A percentile compares a stretch with the other conserved stretches of the same genome.
Evolutionary conservation across 1,284 basidiomycete species (phyloP).

Genomic region (Mycosarcoma maydis): DNA sequence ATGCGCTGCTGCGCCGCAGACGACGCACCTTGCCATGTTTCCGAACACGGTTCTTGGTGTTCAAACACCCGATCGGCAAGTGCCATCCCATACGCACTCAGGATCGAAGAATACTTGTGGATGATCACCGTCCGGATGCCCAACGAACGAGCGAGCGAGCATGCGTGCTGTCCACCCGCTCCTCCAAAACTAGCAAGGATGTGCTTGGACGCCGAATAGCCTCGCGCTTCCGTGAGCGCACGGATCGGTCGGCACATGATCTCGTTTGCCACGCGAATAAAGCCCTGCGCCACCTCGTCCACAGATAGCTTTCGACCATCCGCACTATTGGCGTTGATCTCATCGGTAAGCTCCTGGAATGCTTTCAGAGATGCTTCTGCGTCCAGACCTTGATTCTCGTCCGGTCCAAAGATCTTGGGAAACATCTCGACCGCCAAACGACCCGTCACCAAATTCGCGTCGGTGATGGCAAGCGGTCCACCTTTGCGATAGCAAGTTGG

Average conservation of each 20-base stretch:
- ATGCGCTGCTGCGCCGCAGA: conserved; percentile 16
- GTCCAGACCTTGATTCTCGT: conserved; percentile 83
- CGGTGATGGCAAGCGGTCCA: conserved; percentile 64
- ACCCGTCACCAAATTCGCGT: conserved; percentile 65
- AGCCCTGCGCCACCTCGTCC: conserved; percentile 89
- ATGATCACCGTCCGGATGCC: conserved; percentile 86
- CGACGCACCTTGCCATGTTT: conserved; percentile 70
- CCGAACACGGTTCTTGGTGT: conserved; percentile 84
- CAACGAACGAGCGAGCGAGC: conserved; percentile 82
- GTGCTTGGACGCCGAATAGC: conserved; percentile 84
- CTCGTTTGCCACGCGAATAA: conserved; percentile 65
- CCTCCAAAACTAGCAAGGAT: conserved; percentile 91
- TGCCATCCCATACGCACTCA: conserved; percentile 88
- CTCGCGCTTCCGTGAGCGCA: conserved; percentile 87
- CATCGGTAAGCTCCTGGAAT: conserved; percentile 75
- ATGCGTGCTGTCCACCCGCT: conserved; percentile 90
- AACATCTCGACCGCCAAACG: conserved; percentile 70
- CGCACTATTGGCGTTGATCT: conserved; percentile 74
- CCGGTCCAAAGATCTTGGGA: conserved; percentile 86
- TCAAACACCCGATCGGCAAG: conserved; percentile 81
- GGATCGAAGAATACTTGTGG: conserved; percentile 84
- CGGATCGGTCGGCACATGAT: conserved; percentile 89
- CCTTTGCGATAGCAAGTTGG: conserved; percentile 66
- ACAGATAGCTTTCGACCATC: conserved; percentile 70
- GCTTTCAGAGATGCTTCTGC: conserved; percentile 71